Percentiles rank a stretch among this genome's conserved stretches.
These are phyloP conservation scores for Globisporangium barbulae DNA, from an alignment of 352 stramenopile genomes.

Conservation along the genomic window DNA sequence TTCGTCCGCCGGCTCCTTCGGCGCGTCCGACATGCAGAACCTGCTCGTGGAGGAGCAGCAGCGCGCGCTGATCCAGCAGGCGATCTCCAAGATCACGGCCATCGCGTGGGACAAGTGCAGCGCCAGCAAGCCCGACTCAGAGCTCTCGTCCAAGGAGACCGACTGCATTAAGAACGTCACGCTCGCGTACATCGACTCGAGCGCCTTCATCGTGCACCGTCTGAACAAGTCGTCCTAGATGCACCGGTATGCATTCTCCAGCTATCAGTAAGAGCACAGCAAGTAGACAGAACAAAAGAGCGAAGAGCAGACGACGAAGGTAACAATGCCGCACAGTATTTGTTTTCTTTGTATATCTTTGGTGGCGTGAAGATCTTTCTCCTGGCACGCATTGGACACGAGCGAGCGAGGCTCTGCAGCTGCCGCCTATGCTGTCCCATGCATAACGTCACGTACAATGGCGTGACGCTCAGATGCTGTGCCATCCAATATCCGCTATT, in stretches of 20 bases:
- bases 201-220: conserved; percentile 81
- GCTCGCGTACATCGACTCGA: conserved; percentile 85
- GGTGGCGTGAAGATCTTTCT: neutral
- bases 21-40: conserved; percentile 70
- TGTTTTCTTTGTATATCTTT: conserved; percentile 1
- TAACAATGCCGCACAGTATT: conserved; percentile 3
- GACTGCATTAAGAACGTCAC: conserved; percentile 89
- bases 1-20: conserved; percentile 28
- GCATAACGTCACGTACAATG: too few relatives aligned
- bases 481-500: too few relatives aligned
- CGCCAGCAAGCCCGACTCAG: conserved; percentile 74
- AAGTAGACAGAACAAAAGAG: conserved; percentile 19
- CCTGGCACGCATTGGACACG: too few relatives aligned
- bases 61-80: conserved; percentile 83
- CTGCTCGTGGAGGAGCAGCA: conserved; percentile 87
- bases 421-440: neutral
- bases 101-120: conserved; percentile 90
- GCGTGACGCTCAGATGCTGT: too few relatives aligned
- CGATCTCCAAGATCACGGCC: conserved; percentile 87
- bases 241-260: neutral
- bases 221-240: conserved; percentile 66
- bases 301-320: conserved; percentile 20
- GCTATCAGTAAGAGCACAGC: conserved; percentile 16
- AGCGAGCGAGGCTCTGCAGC: neutral
- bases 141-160: conserved; percentile 76